Conservation (phyloP, 1,284 basidiomycete genomes). For the Moesziomyces sp. region DNA sequence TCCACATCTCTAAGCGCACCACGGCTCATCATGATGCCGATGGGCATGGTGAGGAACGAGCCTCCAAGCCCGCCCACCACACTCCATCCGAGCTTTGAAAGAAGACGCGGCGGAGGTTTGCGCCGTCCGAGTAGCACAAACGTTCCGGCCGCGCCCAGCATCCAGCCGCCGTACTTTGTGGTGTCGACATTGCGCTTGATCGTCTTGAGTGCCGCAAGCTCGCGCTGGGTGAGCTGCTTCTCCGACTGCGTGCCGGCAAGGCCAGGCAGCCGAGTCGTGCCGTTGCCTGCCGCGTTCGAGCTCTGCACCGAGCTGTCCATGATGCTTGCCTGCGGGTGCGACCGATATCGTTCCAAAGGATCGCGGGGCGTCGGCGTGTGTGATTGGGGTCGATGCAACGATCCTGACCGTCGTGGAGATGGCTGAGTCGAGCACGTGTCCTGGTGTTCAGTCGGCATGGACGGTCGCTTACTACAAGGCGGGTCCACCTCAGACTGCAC, state of each 20-base stretch:
- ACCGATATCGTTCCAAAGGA: too few relatives aligned
- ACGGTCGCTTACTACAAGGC: not conserved
- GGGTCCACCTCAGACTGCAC: too few relatives aligned
- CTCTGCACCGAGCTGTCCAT: slow-evolving; percentile 9
- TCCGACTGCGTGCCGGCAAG: slow-evolving; percentile 38
- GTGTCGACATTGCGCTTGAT: slow-evolving; percentile 48
- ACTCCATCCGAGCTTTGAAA: slow-evolving; percentile 23
- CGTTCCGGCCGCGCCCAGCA: slow-evolving; percentile 36
- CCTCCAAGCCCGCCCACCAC: slow-evolving; percentile 39
- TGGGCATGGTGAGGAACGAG: slow-evolving; percentile 36
- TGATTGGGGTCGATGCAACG: too few relatives aligned
- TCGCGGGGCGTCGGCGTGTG: too few relatives aligned
- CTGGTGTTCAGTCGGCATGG: not conserved
- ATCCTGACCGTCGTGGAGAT: too few relatives aligned
- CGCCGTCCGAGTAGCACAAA: slow-evolving; percentile 25
- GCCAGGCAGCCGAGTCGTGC: slow-evolving; percentile 27
- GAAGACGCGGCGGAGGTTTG: slow-evolving; percentile 23
- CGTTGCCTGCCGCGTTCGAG: not conserved
- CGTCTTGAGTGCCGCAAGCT: slow-evolving; percentile 31
- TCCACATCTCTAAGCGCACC: slow-evolving; percentile 33
- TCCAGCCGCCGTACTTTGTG: slow-evolving; percentile 46
- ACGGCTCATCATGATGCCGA: slow-evolving; percentile 30
- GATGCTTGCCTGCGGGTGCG: not conserved
- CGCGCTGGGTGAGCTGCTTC: slow-evolving; percentile 44
- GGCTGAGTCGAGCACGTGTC: not conserved